Evolutionary conservation across 495 filamentous ascomycete species (phyloP).

Genomic region (Penicillium soppii): DNA sequence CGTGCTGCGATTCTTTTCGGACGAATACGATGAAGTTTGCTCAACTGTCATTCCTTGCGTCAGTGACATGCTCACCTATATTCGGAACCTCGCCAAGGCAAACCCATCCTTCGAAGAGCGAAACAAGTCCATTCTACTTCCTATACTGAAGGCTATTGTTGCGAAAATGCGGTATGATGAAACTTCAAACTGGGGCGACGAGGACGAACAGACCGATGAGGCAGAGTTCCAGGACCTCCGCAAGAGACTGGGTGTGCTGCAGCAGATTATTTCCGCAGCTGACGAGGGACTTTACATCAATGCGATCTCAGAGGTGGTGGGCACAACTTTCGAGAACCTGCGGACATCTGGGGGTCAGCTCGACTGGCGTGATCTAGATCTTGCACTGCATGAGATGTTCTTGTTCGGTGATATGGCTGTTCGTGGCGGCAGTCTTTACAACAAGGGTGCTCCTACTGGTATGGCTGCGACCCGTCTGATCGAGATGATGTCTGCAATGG

Average conservation of each 20-base stretch:
- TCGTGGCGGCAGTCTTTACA: conserved; percentile 77
- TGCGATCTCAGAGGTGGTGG: conserved; percentile 79
- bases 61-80: conserved; percentile 82
- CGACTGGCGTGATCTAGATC: conserved; percentile 93
- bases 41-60: conserved; percentile 89
- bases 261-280: conserved; percentile 84
- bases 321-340: conserved; percentile 74
- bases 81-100: conserved; percentile 71
- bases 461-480: conserved; percentile 73
- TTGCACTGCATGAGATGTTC: conserved; percentile 95
- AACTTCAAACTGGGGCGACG: conserved; percentile 88
- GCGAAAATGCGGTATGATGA: conserved; percentile 96
- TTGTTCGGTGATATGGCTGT: conserved; percentile 92
- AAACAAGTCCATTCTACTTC: conserved; percentile 75
- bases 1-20: conserved; percentile 88
- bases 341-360: conserved; percentile 67
- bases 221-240: conserved; percentile 97
- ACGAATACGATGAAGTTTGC: conserved; percentile 97
- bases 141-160: conserved; percentile 87
- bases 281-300: conserved; percentile 84
- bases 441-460: conserved; percentile 74
- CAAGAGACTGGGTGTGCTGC: conserved; percentile 81
- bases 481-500: conserved; percentile 91
- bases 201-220: conserved; percentile 93
- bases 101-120: conserved; percentile 59